Conservation (phyloP, 169 alveolate genomes). For the Eimeria praecox region DNA sequence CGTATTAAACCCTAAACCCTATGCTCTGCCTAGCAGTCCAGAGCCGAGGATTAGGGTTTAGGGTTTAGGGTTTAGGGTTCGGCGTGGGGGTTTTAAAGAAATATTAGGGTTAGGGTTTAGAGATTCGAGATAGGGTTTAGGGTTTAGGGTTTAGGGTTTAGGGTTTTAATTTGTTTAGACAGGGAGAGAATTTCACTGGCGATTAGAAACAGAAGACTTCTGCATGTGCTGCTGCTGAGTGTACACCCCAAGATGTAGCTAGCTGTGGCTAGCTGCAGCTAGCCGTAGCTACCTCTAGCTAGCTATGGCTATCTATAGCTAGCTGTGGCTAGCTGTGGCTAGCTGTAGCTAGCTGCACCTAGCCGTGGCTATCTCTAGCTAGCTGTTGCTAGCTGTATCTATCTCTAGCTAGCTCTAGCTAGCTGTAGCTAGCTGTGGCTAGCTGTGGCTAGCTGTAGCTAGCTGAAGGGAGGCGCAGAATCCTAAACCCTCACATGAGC, state of each 20-base stretch:
- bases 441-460: background rate
- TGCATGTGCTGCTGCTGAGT: no score
- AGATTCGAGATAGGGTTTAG: background rate
- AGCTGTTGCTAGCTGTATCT: background rate
- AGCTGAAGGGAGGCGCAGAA: background rate
- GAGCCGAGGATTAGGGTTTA: background rate
- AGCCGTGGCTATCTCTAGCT: background rate
- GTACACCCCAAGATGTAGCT: no score
- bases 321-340: background rate
- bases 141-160: background rate
- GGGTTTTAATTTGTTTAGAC: no score
- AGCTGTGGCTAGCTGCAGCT: background rate
- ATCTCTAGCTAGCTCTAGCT: background rate
- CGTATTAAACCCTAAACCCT: slow-evolving; percentile 1
- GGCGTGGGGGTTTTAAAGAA: background rate
- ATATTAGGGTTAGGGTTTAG: background rate
- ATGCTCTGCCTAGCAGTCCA: no score
- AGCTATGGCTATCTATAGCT: no score
- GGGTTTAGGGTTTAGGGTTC: background rate
- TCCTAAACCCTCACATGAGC: background rate
- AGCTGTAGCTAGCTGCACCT: background rate
- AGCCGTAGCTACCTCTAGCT: background rate
- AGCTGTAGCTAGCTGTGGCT: background rate
- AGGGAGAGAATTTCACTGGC: no score
- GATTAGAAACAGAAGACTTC: no score